Percentiles rank a stretch among this genome's conserved stretches.
Evolutionary conservation across 352 stramenopile species (phyloP).

Genomic region (Pythium vanterpoolii): DNA sequence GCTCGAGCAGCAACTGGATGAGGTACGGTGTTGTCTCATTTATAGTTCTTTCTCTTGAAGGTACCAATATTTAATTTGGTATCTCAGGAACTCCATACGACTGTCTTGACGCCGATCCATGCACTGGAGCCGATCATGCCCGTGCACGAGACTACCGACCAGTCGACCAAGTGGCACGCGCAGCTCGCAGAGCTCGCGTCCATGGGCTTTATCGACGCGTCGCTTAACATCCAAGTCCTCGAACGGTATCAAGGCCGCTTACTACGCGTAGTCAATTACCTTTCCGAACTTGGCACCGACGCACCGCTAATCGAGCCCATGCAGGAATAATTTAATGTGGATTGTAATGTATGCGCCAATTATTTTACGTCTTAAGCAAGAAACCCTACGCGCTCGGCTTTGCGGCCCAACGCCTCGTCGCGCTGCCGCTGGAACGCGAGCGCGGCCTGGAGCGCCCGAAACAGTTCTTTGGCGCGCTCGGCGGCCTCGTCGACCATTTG

Average conservation of each 20-base stretch:
- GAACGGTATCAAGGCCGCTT: slow-evolving; percentile 80
- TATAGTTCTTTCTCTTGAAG: background rate
- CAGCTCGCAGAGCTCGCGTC: slow-evolving; percentile 58
- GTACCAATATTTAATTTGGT: background rate
- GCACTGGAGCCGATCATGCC: slow-evolving; percentile 67
- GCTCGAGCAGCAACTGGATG: slow-evolving; percentile 53
- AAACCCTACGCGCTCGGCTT: slow-evolving; percentile 65
- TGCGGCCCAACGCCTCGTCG: slow-evolving; percentile 42
- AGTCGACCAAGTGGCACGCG: slow-evolving; percentile 57
- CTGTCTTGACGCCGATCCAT: slow-evolving; percentile 46
- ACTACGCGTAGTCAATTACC: slow-evolving; percentile 78
- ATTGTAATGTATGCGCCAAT: background rate
- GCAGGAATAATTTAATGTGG: slow-evolving; percentile 29
- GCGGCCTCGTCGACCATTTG: slow-evolving; percentile 74
- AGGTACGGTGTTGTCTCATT: slow-evolving; percentile 22
- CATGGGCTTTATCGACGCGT: slow-evolving; percentile 71
- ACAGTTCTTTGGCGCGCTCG: slow-evolving; percentile 61
- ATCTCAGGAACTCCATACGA: slow-evolving; percentile 39
- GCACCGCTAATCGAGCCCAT: slow-evolving; percentile 30
- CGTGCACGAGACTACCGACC: slow-evolving; percentile 38
- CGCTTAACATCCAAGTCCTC: slow-evolving; percentile 64
- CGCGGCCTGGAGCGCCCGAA: slow-evolving; percentile 47
- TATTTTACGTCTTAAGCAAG: slow-evolving; percentile 21
- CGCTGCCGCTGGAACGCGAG: slow-evolving; percentile 45
- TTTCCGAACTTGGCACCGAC: slow-evolving; percentile 54